Base-by-base conservation (phyloP, 2,329 filamentous ascomycete genomes). In the Colletotrichum godetiae region DNA sequence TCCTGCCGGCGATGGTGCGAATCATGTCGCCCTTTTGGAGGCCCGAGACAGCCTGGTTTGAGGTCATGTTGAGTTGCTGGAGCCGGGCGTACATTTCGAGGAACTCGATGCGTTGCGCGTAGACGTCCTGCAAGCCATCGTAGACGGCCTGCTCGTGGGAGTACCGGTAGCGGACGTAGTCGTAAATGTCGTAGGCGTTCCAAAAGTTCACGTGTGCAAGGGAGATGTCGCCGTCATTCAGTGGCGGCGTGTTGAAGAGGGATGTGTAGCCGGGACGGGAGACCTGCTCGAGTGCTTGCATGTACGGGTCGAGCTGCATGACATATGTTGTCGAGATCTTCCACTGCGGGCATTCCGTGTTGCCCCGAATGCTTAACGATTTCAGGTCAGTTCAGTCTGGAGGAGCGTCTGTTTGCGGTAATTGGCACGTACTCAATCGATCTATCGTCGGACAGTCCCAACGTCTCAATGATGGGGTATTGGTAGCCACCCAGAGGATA, bases 401-500 rank as follows among this genome's bases (percentile, higher is more conserved):
- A 37, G n/a, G 42, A n/a, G 29, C 37, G 5, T 6, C 31, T 4
- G 22, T 24, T 22, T 6, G 12, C 15, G n/a, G 12, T 11, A 4
- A 13, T 15, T 57, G 10, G 7, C 4, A 79, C 85, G 76, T 80
- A 89, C 88, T 81, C 84, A 49, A 86, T 80, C 13, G 84, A 87
- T 22, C 83, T 81, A 12, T 81, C 83, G 69, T 90, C 87, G 6
- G 81, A 76, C 0, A 74, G 81, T 1, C 86, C 83, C 8, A 91
- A 80, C 0, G 89, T 88, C 57, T 87, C 84, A 49, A 97, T 84
- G 1, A 90, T 90, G 22, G 96, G 92, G 76, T 97, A 91, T 80
- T 97, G 95, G 79, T 95, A 97, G 11, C 95, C 95, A 67, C 89
- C 84, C 77, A 97, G 82, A 0, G 95, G 95, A 53, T 90, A 89